Evolutionary conservation across 2,329 filamentous ascomycete species (phyloP).

Genomic region (Aspergillus ochraceoroseus): DNA sequence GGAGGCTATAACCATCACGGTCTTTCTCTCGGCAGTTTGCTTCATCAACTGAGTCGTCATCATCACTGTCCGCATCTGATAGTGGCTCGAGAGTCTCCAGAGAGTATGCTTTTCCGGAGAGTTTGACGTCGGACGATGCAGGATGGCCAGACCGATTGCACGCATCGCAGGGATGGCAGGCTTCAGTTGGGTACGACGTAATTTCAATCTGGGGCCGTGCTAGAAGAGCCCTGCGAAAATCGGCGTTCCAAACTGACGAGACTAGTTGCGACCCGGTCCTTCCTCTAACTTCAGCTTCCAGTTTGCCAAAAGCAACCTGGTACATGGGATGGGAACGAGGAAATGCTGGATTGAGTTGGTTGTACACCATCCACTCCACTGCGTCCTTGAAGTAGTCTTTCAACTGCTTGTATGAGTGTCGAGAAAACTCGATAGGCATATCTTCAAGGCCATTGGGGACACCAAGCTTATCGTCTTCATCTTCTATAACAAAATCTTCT

Average conservation of each 20-base stretch:
- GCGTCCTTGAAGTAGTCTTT: slow-evolving; percentile 69
- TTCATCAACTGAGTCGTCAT: slow-evolving; percentile 31
- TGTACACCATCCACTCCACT: slow-evolving; percentile 76
- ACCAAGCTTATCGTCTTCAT: slow-evolving; percentile 56
- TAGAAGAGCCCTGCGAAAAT: slow-evolving; percentile 62
- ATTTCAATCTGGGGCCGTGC: slow-evolving; percentile 60
- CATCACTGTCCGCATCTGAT: slow-evolving; percentile 45
- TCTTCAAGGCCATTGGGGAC: slow-evolving; percentile 49
- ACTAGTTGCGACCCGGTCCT: slow-evolving; percentile 66
- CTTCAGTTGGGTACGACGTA: slow-evolving; percentile 42
- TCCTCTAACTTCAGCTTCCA: slow-evolving; percentile 65
- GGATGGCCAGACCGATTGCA: slow-evolving; percentile 67
- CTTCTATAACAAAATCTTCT: slow-evolving; percentile 61
- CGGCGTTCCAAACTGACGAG: slow-evolving; percentile 63
- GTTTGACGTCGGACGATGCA: slow-evolving; percentile 59
- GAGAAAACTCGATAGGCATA: slow-evolving; percentile 66
- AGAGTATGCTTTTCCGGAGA: slow-evolving; percentile 63
- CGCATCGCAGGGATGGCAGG: slow-evolving; percentile 57
- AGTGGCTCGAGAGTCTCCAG: slow-evolving; percentile 62
- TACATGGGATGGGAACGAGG: slow-evolving; percentile 61
- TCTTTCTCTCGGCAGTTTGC: slow-evolving; percentile 37
- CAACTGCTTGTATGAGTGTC: slow-evolving; percentile 60
- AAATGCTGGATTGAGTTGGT: slow-evolving; percentile 69
- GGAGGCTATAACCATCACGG: slow-evolving; percentile 45
- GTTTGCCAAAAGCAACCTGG: slow-evolving; percentile 61